Base-by-base conservation (phyloP, 352 stramenopile species). In the Phytophthora pisi region DNA sequence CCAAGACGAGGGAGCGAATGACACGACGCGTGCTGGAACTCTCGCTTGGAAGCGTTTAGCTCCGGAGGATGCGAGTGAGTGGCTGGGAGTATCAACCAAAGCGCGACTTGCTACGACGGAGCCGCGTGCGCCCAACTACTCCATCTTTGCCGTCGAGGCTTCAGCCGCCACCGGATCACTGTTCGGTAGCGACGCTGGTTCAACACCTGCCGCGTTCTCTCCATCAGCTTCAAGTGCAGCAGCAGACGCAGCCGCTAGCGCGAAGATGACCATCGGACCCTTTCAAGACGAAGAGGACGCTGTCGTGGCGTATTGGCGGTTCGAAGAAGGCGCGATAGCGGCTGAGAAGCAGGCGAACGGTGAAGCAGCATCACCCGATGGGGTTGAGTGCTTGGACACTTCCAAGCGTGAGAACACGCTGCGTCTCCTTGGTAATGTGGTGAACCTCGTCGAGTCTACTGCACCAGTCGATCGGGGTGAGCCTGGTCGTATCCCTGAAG, bases 221-320 rank as follows among this genome's bases (percentile, higher is more conserved):
- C n/a, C 68, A 36, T 58, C 55, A 42, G 38, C 51, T 50, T 30
- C 59, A 49, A 9, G 4, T 57, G 16, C 26, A 2, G 53, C 53
- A 15, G n/a, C 38, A 20, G 60, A 73, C 53, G 57, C 51, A 57
- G 66, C 56, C 51, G 61, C 24, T 11, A 74, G 16, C 13, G 69
- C 62, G 28, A 90, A 88, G 68, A 82, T 84, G 69, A 89, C 78
- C 3, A 92, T 96, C 61, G 88, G 88, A 18, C 88, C 88, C 36
- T 96, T 94, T 54, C 70, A 93, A 20, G 88, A 94, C 16, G 88
- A 96, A 59, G 88, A 94, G 59, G 86, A 96, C 61, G 84, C 85
- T 3, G 84, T 96, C 15, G 83, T 94, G 23, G 86, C 83, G 6
- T 96, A 96, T 59, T 96, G 88, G 88, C 78, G 88, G 15, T 96